Conservation (phyloP, 768 basidiomycete species). For the Mycena albidolilacea region DNA sequence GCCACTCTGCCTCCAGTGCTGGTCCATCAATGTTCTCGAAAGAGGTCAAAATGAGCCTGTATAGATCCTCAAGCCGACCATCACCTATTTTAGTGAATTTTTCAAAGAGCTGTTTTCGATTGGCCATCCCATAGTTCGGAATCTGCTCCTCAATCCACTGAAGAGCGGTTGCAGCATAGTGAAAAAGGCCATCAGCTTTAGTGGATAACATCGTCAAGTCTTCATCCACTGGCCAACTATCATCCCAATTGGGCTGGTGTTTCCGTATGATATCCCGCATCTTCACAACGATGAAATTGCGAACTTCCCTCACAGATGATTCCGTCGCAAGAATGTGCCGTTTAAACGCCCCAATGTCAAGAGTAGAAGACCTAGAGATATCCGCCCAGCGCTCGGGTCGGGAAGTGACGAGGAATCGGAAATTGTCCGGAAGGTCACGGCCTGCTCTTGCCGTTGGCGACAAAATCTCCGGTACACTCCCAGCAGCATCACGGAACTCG, state of each 20-base stretch:
- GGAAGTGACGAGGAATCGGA: slow-evolving; percentile 20
- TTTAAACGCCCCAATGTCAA: slow-evolving; percentile 6
- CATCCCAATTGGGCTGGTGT: neutral
- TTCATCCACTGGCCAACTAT: neutral
- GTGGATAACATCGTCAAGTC: neutral
- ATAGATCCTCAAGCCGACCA: neutral
- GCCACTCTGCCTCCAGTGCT: neutral
- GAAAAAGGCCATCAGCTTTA: neutral
- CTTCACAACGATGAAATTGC: neutral
- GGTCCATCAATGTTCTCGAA: neutral
- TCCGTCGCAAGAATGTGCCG: neutral
- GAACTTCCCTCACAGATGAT: slow-evolving; percentile 3
- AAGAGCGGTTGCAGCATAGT: slow-evolving; percentile 24
- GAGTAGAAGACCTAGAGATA: slow-evolving; percentile 21
- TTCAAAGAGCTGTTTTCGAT: neutral
- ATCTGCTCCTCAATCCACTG: slow-evolving; percentile 16
- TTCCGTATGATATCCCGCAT: slow-evolving; percentile 12
- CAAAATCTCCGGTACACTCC: slow-evolving; percentile 4
- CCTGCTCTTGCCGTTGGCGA: slow-evolving; percentile 1
- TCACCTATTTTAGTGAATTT: neutral
- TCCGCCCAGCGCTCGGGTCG: slow-evolving; percentile 26
- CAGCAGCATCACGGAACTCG: neutral
- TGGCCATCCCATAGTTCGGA: neutral
- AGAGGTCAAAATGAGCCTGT: slow-evolving; percentile 16
- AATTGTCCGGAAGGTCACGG: slow-evolving; percentile 22